Evolutionary conservation across 257 asterid genomes (phyloP).

Genomic region (Lycium ferocissimum): DNA sequence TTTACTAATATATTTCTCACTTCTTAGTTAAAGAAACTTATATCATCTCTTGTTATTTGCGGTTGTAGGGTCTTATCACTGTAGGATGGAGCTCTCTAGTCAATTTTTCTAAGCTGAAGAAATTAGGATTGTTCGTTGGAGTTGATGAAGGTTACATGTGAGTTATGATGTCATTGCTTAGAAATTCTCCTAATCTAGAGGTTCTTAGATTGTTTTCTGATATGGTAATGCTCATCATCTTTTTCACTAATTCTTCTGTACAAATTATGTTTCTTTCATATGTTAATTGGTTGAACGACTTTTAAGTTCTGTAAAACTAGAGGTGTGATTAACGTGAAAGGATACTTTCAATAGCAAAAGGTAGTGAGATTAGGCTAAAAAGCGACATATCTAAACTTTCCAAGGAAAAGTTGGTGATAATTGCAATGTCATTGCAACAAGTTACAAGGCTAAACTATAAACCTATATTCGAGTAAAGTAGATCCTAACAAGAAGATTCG

Average conservation of each 20-base stretch:
- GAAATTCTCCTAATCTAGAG: conserved; percentile 23
- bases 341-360: background rate
- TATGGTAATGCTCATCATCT: background rate
- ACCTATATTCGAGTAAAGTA: background rate
- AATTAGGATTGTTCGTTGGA: background rate
- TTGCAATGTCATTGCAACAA: background rate
- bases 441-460: background rate
- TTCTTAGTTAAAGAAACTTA: no score
- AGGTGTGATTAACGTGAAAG: background rate
- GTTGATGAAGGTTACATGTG: background rate
- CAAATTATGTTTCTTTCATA: background rate
- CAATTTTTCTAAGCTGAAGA: conserved; percentile 9
- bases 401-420: background rate
- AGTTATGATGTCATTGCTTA: background rate
- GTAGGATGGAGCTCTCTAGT: background rate
- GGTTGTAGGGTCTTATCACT: background rate
- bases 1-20: no score
- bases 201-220: background rate
- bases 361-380: background rate
- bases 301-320: background rate
- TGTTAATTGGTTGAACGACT: background rate
- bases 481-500: background rate
- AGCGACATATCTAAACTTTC: background rate
- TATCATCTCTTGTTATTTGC: background rate
- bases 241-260: background rate